Evolutionary conservation across 2,329 filamentous ascomycete genomes (phyloP).

Genomic region (Amesomyces nigricolor): DNA sequence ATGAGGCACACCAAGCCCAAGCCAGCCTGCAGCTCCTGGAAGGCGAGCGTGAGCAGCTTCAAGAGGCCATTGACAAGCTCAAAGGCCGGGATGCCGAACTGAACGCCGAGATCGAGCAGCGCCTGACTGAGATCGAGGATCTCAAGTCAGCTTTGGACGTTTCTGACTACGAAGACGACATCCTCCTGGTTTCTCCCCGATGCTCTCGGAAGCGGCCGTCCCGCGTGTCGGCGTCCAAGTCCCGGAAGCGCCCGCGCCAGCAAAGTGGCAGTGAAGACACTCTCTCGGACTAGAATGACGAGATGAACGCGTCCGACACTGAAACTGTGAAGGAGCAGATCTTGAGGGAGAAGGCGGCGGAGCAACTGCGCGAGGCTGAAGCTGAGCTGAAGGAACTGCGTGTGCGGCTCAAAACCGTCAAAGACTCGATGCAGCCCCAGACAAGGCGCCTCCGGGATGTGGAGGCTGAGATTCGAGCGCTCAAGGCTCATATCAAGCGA

Average conservation of each 20-base stretch:
- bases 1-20: background rate
- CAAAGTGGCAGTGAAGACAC: background rate
- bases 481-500: constrained; percentile 27
- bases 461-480: constrained; percentile 32
- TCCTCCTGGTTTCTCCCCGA: background rate
- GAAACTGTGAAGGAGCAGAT: background rate
- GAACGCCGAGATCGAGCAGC: constrained; percentile 6
- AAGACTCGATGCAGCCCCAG: constrained; percentile 26
- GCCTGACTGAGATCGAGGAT: constrained; percentile 20
- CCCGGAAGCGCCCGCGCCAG: constrained; percentile 5
- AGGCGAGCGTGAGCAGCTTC: background rate
- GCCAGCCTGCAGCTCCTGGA: background rate
- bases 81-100: background rate
- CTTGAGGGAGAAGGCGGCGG: background rate
- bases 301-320: background rate
- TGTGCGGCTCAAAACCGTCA: constrained; percentile 33
- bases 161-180: background rate
- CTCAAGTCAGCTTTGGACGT: constrained; percentile 22
- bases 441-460: constrained; percentile 25
- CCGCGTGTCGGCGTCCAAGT: background rate
- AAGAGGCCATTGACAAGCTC: background rate
- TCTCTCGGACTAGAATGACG: constrained; percentile 1
- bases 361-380: background rate
- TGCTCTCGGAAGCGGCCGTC: constrained; percentile 7
- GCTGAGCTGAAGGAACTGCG: constrained; percentile 11